Evolutionary conservation across 2,329 filamentous ascomycete species (phyloP), one percentile per base, ranked within the genome.

Genomic region (Xylaria sp.): DNA sequence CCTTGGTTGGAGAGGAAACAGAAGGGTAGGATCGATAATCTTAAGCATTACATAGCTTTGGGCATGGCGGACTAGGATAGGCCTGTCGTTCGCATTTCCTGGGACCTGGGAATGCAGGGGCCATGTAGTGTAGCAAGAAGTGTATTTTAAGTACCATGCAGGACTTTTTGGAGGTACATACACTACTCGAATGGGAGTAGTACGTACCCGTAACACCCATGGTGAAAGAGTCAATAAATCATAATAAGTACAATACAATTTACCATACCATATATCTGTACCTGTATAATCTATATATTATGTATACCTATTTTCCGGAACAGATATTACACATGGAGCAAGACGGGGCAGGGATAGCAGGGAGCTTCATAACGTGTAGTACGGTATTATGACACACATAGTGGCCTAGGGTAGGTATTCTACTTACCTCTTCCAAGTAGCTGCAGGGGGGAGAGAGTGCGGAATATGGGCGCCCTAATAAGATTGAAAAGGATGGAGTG

Each of bases 61-160:
- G 66, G 63, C 65, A 63, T 68, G 68, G 66, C 33, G 58, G 65
- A 69, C 71, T 65, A 39, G 73, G 72, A 66, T 72, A 61, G 57
- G 45, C 65, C 61, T 71, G 69, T 67, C 61, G 55, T 68, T 63
- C 64, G 67, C 72, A 72, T 74, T 66, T 73, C 61, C 69, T 73
- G 73, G 73, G 71, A 72, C 62, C 63, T 73, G 68, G 66, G 60
- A 71, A 68, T 66, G 69, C 71, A 73, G 72, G 72, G 69, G 73
- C 55, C 39, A 63, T 63, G 65, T 47, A 62, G 63, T 63, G 65
- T 47, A 62, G 63, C 55, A 62, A 67, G 60, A 62, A 33, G 63
- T 62, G 59, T 70, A 66, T 63, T 69, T 65, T 63, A 68, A 68
- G 66, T 68, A 68, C 66, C 66, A 68, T 68, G 63, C 66, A 68